Base-by-base conservation (phyloP, 1,284 basidiomycete genomes). In the Apiotrichum gracile region DNA sequence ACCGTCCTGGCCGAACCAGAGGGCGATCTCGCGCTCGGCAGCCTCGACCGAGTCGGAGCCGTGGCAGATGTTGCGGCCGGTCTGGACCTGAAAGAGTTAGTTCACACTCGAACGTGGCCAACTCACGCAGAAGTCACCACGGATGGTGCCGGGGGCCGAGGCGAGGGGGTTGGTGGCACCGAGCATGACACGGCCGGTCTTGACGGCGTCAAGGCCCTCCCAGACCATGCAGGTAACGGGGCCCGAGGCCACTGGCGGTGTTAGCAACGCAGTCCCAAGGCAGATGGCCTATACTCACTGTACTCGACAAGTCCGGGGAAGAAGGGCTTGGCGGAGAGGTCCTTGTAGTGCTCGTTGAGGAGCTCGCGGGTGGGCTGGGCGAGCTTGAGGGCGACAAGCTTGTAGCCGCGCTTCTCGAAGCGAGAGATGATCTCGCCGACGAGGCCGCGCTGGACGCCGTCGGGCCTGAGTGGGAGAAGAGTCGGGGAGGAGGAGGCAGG, bases 181-280 rank as follows among this genome's bases (percentile, higher is more conserved):
- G 67, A 98, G 88, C 85, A 97, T 91, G 75, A 77, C 82, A 78
- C 92, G 91, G 67, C 92, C 92, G 60, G 88, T 91, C 71, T 94
- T 94, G 81, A 96, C 91, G 64, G 90, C 91, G 74, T 96, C 91
- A 69, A 93, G 85, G 67, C 94, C 94, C 79, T 97, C 83, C 84
- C 91, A 97, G 69, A 94, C 94, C 85, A 97, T 96, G 70, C 83
- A 89, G 69, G 96, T 86, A 66, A 99, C 94, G 66, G 94, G 94
- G 61, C 94, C 94, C 61, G 89, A 84, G 54, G 85, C 82, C 93
- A 97, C 67, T 68, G 51, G 33, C 16, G 7, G 49, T 52, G 35
- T 26, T 7, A 12, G 4, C 22, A 35, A 14, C 5, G 22, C 12
- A 39, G 5, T 12, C 9, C 35, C 5, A 45, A 22, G 19, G n/a